Percentiles rank a stretch among this genome's conserved stretches.
phyloP scores from a whole-genome alignment of 495 filamentous ascomycete species.

The Xylaria palmicola region DNA sequence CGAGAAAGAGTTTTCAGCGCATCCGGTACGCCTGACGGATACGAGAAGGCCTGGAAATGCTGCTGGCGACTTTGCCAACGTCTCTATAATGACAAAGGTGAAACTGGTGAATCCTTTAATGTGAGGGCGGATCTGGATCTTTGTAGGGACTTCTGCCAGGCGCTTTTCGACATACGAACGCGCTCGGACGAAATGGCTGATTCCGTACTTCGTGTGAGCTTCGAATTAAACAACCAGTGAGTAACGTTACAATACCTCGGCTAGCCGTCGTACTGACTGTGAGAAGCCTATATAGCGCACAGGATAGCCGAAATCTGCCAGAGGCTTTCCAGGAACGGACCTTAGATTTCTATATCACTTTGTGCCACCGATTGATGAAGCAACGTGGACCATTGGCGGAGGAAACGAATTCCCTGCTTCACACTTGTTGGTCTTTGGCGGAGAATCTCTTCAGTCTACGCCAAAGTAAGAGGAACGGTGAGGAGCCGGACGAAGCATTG shows the following conservation, averaged over 20 bases:
- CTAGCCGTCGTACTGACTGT: neutral
- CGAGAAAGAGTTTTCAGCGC: slow-evolving; percentile 72
- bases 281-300: slow-evolving; percentile 75
- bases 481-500: slow-evolving; percentile 73
- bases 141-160: slow-evolving; percentile 88
- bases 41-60: slow-evolving; percentile 85
- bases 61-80: slow-evolving; percentile 91
- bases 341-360: slow-evolving; percentile 87
- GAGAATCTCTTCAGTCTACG: slow-evolving; percentile 94
- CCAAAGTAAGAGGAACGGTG: slow-evolving; percentile 75
- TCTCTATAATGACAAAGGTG: slow-evolving; percentile 76
- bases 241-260: slow-evolving; percentile 6
- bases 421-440: slow-evolving; percentile 85
- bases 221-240: slow-evolving; percentile 88
- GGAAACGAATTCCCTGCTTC: slow-evolving; percentile 78
- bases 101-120: slow-evolving; percentile 64
- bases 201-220: slow-evolving; percentile 85
- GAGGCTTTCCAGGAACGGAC: slow-evolving; percentile 88
- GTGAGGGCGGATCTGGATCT: slow-evolving; percentile 78
- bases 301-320: slow-evolving; percentile 74
- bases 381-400: slow-evolving; percentile 73
- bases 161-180: slow-evolving; percentile 79
- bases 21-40: slow-evolving; percentile 65
- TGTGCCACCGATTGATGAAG: slow-evolving; percentile 93
- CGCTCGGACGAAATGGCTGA: slow-evolving; percentile 74